A percentile compares a stretch with the other conserved stretches of the same genome.
These are phyloP conservation scores for Geranium incanum DNA, from an alignment of 441 rosid genomes.

Conservation along the genomic window DNA sequence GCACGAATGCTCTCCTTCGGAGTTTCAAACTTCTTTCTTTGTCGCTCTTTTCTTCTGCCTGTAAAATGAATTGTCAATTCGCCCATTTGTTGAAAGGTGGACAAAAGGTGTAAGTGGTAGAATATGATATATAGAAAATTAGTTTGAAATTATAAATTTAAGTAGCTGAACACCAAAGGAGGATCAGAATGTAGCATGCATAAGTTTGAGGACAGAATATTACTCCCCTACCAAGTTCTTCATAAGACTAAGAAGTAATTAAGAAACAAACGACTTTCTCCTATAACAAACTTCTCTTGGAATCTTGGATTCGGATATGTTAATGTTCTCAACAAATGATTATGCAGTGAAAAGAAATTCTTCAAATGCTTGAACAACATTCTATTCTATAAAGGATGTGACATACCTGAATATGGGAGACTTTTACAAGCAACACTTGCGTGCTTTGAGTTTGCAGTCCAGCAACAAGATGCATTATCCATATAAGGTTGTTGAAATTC, in stretches of 20 bases:
- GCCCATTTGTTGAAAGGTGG: neutral
- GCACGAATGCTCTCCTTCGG: slow-evolving; percentile 19
- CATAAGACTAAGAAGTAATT: too few relatives aligned
- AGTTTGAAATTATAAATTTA: too few relatives aligned
- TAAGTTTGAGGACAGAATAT: too few relatives aligned
- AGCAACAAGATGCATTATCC: slow-evolving; percentile 31
- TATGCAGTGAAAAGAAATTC: neutral
- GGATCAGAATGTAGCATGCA: too few relatives aligned
- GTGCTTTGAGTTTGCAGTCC: slow-evolving; percentile 26
- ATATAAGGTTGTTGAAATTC: slow-evolving; percentile 37
- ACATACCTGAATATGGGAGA: slow-evolving; percentile 40
- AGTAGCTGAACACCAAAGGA: too few relatives aligned
- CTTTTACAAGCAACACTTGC: slow-evolving; percentile 30
- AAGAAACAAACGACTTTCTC: too few relatives aligned
- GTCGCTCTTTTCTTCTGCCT: slow-evolving; percentile 40
- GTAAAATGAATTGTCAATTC: slow-evolving; percentile 21
- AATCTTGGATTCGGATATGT: too few relatives aligned
- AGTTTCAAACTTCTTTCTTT: slow-evolving; percentile 25
- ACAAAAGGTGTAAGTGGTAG: neutral
- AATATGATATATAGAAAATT: neutral
- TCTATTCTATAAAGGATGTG: slow-evolving; percentile 10
- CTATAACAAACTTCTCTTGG: too few relatives aligned
- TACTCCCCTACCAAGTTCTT: too few relatives aligned
- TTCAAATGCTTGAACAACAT: neutral
- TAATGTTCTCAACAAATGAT: too few relatives aligned